Conservation (phyloP, 768 basidiomycete species). For the Sporobolomyces pararoseus region DNA sequence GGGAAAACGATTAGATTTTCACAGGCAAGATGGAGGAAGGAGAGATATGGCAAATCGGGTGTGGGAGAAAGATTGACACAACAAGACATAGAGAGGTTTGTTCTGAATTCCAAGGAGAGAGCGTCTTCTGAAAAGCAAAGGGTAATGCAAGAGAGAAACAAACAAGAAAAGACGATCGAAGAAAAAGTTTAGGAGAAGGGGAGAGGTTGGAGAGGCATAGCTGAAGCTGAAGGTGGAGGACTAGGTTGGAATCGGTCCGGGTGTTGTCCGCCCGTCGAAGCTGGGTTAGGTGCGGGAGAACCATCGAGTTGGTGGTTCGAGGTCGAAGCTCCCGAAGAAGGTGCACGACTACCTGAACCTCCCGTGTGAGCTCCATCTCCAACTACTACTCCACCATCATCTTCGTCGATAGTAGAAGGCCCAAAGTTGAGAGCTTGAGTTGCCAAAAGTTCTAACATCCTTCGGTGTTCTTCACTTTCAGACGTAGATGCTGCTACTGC, state of each 20-base stretch:
- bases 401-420: not conserved
- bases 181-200: conserved; percentile 5
- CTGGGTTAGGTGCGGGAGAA: not conserved
- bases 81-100: no score
- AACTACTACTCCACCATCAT: not conserved
- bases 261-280: not conserved
- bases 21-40: no score
- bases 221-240: conserved; percentile 1
- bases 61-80: no score
- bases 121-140: not conserved
- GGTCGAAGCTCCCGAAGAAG: not conserved
- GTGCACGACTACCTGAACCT: not conserved
- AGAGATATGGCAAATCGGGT: no score
- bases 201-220: conserved; percentile 16
- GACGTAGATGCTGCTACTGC: not conserved
- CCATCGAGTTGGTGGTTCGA: not conserved
- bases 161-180: not conserved
- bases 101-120: no score
- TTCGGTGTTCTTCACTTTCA: not conserved
- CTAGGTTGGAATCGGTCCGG: not conserved
- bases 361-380: no score
- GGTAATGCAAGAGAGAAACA: no score
- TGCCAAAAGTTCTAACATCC: conserved; percentile 20
- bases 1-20: not conserved
- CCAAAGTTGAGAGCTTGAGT: conserved; percentile 26